A percentile compares a stretch with the other conserved stretches of the same genome.
Evolutionary conservation across 2,329 filamentous ascomycete genomes (phyloP).

Genomic region (Clonostachys chloroleuca): DNA sequence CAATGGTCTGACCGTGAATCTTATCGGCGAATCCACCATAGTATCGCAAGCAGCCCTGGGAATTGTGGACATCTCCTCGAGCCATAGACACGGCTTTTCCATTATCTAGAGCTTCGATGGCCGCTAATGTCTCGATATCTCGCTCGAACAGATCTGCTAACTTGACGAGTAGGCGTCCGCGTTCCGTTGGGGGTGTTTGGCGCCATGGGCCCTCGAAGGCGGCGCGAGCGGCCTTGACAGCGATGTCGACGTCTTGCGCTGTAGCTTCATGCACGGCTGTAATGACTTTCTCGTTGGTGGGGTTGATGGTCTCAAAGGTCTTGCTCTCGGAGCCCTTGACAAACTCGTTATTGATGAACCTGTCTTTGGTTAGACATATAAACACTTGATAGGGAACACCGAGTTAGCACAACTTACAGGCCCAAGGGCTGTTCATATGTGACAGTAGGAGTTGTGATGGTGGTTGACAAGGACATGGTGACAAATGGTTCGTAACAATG

Average conservation of each 20-base stretch:
- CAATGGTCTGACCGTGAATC: constrained; percentile 81
- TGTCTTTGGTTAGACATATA: constrained; percentile 20
- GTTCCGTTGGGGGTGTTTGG: constrained; percentile 63
- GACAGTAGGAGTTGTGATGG: constrained; percentile 62
- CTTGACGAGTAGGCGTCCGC: constrained; percentile 66
- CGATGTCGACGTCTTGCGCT: constrained; percentile 80
- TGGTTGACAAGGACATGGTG: too few species aligned
- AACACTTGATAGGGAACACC: too few species aligned
- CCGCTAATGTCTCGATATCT: constrained; percentile 70
- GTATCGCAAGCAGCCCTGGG: constrained; percentile 68
- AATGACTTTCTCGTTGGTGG: constrained; percentile 79
- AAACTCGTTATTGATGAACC: constrained; percentile 92
- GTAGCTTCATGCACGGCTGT: constrained; percentile 77
- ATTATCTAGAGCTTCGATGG: constrained; percentile 84
- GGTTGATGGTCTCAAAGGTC: constrained; percentile 92
- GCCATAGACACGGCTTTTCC: constrained; percentile 77
- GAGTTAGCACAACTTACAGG: constrained; percentile 39
- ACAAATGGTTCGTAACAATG: too few species aligned
- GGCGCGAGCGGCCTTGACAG: constrained; percentile 80
- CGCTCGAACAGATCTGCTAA: constrained; percentile 78
- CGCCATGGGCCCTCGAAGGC: constrained; percentile 75
- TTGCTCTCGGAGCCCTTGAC: constrained; percentile 75
- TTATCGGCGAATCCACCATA: constrained; percentile 86
- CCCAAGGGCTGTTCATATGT: constrained; percentile 55
- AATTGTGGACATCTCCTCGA: constrained; percentile 67